Percentiles rank a stretch among this genome's conserved stretches.
Conservation (phyloP, 805 yeast genomes). For the Wickerhamomyces kurtzmanii region DNA sequence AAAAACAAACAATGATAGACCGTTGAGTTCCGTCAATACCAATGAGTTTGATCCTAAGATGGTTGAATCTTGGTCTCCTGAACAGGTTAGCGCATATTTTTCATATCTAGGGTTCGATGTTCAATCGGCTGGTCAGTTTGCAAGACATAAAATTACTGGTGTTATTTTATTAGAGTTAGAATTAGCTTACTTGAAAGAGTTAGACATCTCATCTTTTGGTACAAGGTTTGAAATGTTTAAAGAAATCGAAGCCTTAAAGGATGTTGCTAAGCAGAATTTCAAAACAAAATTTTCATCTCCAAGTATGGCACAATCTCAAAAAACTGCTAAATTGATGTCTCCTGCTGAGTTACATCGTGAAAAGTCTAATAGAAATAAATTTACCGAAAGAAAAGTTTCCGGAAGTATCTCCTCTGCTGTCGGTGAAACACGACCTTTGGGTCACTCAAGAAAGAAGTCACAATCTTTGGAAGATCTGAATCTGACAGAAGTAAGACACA, state of each 20-base stretch:
- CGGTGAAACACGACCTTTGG: conserved; percentile 17
- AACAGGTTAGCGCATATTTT: conserved; percentile 76
- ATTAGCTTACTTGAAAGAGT: conserved; percentile 76
- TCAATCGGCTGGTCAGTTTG: conserved; percentile 69
- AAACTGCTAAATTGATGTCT: too few species aligned
- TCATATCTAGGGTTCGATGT: conserved; percentile 63
- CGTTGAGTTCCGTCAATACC: conserved; percentile 8
- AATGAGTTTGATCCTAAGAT: conserved; percentile 34
- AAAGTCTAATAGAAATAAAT: too few species aligned
- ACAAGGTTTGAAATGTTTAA: conserved; percentile 88
- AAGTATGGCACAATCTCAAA: too few species aligned
- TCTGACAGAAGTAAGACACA: too few species aligned
- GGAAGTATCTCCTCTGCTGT: too few species aligned
- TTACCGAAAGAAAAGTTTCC: too few species aligned
- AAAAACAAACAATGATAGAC: conserved; percentile 1
- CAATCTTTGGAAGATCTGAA: conserved; percentile 46
- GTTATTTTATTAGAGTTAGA: conserved; percentile 78
- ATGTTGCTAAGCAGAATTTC: conserved; percentile 9
- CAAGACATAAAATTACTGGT: conserved; percentile 85
- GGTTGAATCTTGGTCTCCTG: conserved; percentile 70
- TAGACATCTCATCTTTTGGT: conserved; percentile 89
- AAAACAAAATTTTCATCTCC: too few species aligned
- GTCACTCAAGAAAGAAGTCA: conserved; percentile 38
- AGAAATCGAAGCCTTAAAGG: conserved; percentile 65
- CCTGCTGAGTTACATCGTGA: conserved; percentile 5